Base-by-base conservation (phyloP, 1,284 basidiomycete species). In the Irpex rosettiformis region DNA sequence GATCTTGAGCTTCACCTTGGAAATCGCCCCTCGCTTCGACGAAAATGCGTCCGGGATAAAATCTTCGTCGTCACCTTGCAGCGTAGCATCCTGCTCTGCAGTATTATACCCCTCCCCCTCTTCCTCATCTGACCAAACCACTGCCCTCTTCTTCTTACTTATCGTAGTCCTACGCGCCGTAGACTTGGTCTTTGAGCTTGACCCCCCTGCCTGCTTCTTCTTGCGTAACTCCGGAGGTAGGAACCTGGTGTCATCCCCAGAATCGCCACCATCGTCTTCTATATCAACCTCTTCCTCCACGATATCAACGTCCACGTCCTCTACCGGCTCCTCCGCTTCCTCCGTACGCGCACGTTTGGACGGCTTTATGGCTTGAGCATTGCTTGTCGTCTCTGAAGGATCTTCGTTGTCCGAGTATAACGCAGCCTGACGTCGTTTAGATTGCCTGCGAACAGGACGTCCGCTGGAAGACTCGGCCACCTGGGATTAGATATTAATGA, bases 1-100 rank as follows among this genome's bases (percentile, higher is more conserved):
- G 18, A 28, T 10, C 64, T 59, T 69, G 70, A 60, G 53, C 69
- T 70, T 72, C 40, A 65, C 61, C 55, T 69, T 72, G 21, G 62
- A 61, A 6, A 61, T 64, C 57, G 52, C 25, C 1, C 21, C 30
- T 6, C 40, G 28, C 58, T 65, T 69, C 25, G 57, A 49, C n/a
- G 55, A 53, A 27, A 56, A 62, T 3, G 63, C 58, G 63, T 74
- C 65, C 33, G 56, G 58, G 24, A 65, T 33, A 58, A 67, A 65
- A 54, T 61, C 61, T 24, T 65, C 59, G 51, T 66, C 65, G 21
- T 78, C 75, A 27, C 69, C 67, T 49, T 62, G 58, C 7, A 54
- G n/a, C 8, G 48, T 60, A 3, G 58, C 57, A 27, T 62, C 58
- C n/a, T 58, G 56, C 2, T 40, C 58, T 24, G 61, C 65, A 3